A percentile compares a stretch with the other conserved stretches of the same genome.
phyloP scores from a whole-genome alignment of 2,329 filamentous ascomycete genomes.

The Colletotrichum chlorophyti region DNA sequence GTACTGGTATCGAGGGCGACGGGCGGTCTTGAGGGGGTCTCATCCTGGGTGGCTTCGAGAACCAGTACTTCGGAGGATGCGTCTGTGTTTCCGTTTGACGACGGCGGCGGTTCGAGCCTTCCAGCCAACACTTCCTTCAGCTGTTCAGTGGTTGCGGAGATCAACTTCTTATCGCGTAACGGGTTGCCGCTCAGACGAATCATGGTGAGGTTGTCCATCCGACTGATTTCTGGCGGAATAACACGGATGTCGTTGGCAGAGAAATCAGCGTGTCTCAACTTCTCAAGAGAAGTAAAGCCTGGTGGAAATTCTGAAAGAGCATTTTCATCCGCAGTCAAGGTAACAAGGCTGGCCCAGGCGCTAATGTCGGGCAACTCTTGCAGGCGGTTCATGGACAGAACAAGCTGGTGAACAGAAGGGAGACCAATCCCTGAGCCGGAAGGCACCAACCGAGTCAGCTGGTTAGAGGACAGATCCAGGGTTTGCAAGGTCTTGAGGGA shows the following conservation, averaged over 20 bases:
- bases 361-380: conserved; percentile 74
- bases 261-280: conserved; percentile 80
- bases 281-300: conserved; percentile 73
- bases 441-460: conserved; percentile 63
- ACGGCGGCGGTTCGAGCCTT: conserved; percentile 66
- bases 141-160: conserved; percentile 80
- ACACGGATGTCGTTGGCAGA: conserved; percentile 82
- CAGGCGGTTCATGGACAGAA: conserved; percentile 83
- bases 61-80: conserved; percentile 34
- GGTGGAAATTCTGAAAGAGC: conserved; percentile 76
- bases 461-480: conserved; percentile 81
- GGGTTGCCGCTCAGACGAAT: conserved; percentile 89
- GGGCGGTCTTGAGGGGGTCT: no score
- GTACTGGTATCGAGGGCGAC: no score
- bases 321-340: conserved; percentile 83
- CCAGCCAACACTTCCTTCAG: conserved; percentile 76
- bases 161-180: conserved; percentile 84
- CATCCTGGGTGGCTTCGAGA: conserved; percentile 22
- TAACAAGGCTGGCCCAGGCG: conserved; percentile 76
- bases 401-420: conserved; percentile 76
- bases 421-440: conserved; percentile 59
- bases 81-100: conserved; percentile 38
- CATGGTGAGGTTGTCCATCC: conserved; percentile 79
- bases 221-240: conserved; percentile 77
- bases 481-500: conserved; percentile 71